phyloP scores from a whole-genome alignment of 805 yeast genomes.

The Isabelozyma heimii region DNA sequence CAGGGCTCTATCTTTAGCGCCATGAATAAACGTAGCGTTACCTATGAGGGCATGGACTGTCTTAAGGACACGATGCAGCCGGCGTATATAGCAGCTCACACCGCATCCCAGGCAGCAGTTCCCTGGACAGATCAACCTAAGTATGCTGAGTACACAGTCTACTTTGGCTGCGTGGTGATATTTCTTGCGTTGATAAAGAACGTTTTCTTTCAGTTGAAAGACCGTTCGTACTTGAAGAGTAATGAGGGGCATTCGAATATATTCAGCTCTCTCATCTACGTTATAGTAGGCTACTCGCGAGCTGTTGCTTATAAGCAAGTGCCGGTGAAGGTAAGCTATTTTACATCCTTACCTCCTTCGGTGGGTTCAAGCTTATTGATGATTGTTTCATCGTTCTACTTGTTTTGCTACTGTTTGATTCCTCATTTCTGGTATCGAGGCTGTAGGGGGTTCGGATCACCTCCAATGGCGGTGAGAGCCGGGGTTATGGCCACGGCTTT shows the following conservation, averaged over 20 bases:
- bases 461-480: slow-evolving; percentile 55
- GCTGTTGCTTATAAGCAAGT: slow-evolving; percentile 32
- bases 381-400: slow-evolving; percentile 30
- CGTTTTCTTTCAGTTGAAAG: slow-evolving; percentile 23
- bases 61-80: slow-evolving; percentile 24
- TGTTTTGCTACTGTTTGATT: slow-evolving; percentile 35
- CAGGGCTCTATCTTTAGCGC: neutral
- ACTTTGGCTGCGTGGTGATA: slow-evolving; percentile 38
- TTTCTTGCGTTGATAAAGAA: slow-evolving; percentile 32
- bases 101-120: slow-evolving; percentile 27
- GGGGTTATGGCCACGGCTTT: slow-evolving; percentile 51
- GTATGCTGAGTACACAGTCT: slow-evolving; percentile 39
- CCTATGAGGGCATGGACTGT: slow-evolving; percentile 39
- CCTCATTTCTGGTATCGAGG: slow-evolving; percentile 53
- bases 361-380: slow-evolving; percentile 37
- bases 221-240: slow-evolving; percentile 12
- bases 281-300: slow-evolving; percentile 30
- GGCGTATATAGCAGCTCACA: slow-evolving; percentile 14
- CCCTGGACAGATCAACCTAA: slow-evolving; percentile 23
- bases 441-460: slow-evolving; percentile 55
- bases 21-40: slow-evolving; percentile 10
- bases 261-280: slow-evolving; percentile 22
- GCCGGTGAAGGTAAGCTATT: slow-evolving; percentile 18
- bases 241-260: slow-evolving; percentile 7
- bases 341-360: slow-evolving; percentile 31